Evolutionary conservation across 2,329 filamentous ascomycete species (phyloP).

Genomic region (Orbilia brochopaga): DNA sequence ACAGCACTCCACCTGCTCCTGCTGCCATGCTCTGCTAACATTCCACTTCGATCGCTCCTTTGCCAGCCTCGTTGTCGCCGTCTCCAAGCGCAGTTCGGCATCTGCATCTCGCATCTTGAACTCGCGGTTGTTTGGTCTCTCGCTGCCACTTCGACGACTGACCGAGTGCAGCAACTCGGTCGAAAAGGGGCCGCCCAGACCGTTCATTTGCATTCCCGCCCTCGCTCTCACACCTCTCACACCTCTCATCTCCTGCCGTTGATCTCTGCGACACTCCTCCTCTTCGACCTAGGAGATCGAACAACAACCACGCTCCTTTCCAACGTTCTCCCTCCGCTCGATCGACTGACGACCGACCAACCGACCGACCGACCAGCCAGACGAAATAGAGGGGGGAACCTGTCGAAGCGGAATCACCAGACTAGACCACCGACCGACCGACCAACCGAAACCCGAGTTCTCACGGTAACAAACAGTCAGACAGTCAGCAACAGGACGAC

Average conservation of each 20-base stretch:
- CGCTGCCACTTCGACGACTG: neutral
- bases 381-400: too few relatives aligned
- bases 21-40: neutral
- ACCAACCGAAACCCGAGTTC: neutral
- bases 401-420: too few relatives aligned
- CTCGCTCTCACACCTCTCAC: neutral
- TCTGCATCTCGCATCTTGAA: neutral
- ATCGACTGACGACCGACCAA: too few relatives aligned
- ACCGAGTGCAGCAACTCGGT: too few relatives aligned
- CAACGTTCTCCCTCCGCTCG: neutral
- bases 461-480: too few relatives aligned
- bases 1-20: neutral
- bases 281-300: neutral
- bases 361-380: too few relatives aligned
- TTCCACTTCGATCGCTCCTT: neutral
- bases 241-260: neutral
- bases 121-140: neutral
- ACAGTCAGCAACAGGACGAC: neutral
- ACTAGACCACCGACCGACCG: too few relatives aligned
- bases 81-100: neutral
- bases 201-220: neutral
- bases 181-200: constrained; percentile 1
- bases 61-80: neutral
- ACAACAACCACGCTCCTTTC: too few relatives aligned
- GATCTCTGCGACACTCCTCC: neutral